Base-by-base conservation (phyloP, 768 basidiomycete species). In the Leccinellum albellum region DNA sequence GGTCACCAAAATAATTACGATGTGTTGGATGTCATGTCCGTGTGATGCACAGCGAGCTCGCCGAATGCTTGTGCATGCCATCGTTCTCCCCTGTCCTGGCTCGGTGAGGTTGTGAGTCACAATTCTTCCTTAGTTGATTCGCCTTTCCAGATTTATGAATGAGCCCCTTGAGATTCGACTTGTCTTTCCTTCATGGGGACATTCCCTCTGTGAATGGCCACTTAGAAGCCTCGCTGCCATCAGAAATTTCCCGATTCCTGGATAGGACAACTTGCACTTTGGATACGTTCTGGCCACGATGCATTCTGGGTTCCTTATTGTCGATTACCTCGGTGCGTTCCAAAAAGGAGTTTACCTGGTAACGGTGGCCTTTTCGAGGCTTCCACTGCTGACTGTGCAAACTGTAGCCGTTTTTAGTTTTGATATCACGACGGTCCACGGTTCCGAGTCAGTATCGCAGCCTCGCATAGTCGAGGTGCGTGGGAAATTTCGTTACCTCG, bases 21-120 rank as follows among this genome's bases (percentile, higher is more conserved):
- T 54, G 55, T 56, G 55, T 33, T 66, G 58, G 23, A 56, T 59
- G 68, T 70, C 65, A 68, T 70, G 54, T 70, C 68, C 67, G 68
- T 58, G 62, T 60, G 50, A 63, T 59, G 40, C 50, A 58, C 54
- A 42, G n/a, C 50, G 54, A 45, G 37, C 49, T 57, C 32, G 50
- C 21, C 24, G 32, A 54, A 56, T 31, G 50, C 35, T 58, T 55
- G 54, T 26, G 31, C 28, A 21, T 50, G 53, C 44, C 50, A 42
- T 42, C 40, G 57, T 58, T 50, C 44, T 21, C 28, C 31, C 50
- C 24, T 33, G 21, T 51, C 37, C 15, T 45, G 50, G 50, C 24
- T 59, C 40, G 26, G 45, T 55, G 45, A 64, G 47, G 35, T 32
- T 26, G 28, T 35, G 37, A 26, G 23, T 53, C 45, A 40, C 14